Evolutionary conservation across 305 asterid genomes (phyloP).

Genomic region (Plantago coronopus): DNA sequence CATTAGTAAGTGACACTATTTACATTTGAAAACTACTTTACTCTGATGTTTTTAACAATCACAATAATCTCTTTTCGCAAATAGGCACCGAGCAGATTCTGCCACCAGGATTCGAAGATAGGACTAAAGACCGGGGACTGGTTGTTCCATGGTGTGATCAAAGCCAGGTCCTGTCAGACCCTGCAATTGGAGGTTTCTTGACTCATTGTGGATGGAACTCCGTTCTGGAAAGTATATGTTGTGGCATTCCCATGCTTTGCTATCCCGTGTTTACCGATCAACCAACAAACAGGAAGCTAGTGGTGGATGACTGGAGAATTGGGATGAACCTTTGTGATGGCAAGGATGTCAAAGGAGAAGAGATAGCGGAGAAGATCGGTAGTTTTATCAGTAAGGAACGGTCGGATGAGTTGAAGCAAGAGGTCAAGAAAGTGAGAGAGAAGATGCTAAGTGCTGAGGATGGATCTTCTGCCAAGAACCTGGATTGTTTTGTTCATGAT

Average conservation of each 20-base stretch:
- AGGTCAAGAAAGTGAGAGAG: not conserved
- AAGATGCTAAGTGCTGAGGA: not conserved
- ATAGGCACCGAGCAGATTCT: not conserved
- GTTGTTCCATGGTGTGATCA: conserved; percentile 9
- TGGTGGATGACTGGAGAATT: conserved; percentile 4
- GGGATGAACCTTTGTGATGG: conserved; percentile 1
- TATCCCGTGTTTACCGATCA: conserved; percentile 7
- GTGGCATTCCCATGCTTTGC: conserved; percentile 10
- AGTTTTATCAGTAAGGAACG: not conserved
- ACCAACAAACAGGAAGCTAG: conserved; percentile 5
- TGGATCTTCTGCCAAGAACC: conserved; percentile 4
- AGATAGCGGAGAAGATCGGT: not conserved
- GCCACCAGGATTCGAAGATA: conserved; percentile 7
- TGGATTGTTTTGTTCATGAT: conserved; percentile 7
- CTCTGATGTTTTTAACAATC: too few relatives aligned
- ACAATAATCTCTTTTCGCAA: too few relatives aligned
- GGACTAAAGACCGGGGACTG: conserved; percentile 1
- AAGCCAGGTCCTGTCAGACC: not conserved
- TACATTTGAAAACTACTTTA: too few relatives aligned
- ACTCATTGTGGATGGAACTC: conserved; percentile 14
- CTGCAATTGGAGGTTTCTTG: conserved; percentile 6
- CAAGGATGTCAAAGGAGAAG: not conserved
- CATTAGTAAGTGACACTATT: not conserved
- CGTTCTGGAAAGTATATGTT: conserved; percentile 5
- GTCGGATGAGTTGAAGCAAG: conserved; percentile 2